Evolutionary conservation across 2,329 filamentous ascomycete genomes (phyloP), one percentile per base, ranked within the genome.

Genomic region (Trichoderma hamatum): DNA sequence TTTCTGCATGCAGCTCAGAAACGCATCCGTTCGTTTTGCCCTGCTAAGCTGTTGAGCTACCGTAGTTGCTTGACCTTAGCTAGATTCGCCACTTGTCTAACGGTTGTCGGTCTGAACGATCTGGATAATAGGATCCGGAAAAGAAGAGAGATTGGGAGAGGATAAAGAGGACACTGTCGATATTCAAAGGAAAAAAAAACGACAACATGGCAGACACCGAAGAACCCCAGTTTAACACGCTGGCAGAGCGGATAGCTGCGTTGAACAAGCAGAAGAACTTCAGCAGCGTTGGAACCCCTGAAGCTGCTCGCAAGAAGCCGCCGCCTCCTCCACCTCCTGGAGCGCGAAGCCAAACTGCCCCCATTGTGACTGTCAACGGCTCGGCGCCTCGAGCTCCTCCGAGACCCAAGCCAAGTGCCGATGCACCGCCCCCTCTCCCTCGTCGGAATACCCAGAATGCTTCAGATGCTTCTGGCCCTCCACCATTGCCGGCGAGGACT

Each of bases 201-300:
- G 30, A 16, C 43, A 72, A 62, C 69, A 90, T 90, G 88, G 83
- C 86, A 9, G 88, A 90, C 64, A 81, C 84, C 55, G 86, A 89
- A 73, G 88, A 90, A 75, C 87, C 87, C 49, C 85, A 85, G 71
- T 89, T 88, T 77, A 88, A 81, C 69, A 85, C 85, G 9, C 82
- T 90, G 30, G 84, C 86, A 5, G 87, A 89, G 77, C 84, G 88
- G 64, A 90, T 90, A 71, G 88, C 88, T 11, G 88, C 88, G 34
- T 82, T 90, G 71, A 90, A 90, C 73, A 80, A 82, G 74, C 84
- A 89, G 77, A 86, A 87, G 78, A 86, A 86, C 80, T 87, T 90
- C 80, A 80, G 80, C 65, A 70, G 24, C 28, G 58, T 49, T 60
- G 70, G 70, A 16, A 68, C 66, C 69, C 74, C 79, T 16, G 78